Evolutionary conservation across 345 rosid genomes (phyloP).

Genomic region (Leavenworthia alabamica): DNA sequence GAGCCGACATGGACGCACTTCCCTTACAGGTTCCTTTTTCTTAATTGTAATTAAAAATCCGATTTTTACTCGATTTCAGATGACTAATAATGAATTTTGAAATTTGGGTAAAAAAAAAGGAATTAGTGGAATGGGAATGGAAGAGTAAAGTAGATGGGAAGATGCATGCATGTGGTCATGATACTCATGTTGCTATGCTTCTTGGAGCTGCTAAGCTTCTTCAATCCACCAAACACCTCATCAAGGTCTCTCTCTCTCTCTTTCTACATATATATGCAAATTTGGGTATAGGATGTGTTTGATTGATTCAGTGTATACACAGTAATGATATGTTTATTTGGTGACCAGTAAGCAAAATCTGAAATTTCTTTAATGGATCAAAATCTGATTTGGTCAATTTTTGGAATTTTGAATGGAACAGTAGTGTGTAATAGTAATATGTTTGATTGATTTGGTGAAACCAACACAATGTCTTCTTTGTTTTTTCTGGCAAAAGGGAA

Average conservation of each 20-base stretch:
- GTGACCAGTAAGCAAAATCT: neutral
- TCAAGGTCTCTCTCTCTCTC: constrained; percentile 37
- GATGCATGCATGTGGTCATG: constrained; percentile 83
- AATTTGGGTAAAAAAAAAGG: constrained; percentile 28
- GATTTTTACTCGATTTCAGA: neutral
- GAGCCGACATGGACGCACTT: constrained; percentile 79
- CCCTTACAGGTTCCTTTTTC: constrained; percentile 46
- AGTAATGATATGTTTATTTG: neutral
- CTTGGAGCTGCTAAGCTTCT: constrained; percentile 77
- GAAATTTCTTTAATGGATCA: neutral
- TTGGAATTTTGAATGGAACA: neutral
- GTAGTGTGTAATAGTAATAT: neutral
- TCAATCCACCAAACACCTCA: constrained; percentile 31
- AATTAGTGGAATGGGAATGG: constrained; percentile 65
- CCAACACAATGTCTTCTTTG: neutral
- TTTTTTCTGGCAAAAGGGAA: constrained; percentile 37
- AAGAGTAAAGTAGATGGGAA: constrained; percentile 60
- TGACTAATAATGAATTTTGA: neutral
- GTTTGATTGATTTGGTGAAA: neutral
- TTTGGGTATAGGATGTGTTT: neutral
- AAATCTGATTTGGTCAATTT: neutral
- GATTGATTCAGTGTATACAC: neutral
- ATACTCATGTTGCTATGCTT: constrained; percentile 69
- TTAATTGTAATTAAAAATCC: neutral
- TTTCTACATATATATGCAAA: neutral